Evolutionary conservation across 75 land plant genomes (phyloP).

Genomic region (Sequoiadendron giganteum): DNA sequence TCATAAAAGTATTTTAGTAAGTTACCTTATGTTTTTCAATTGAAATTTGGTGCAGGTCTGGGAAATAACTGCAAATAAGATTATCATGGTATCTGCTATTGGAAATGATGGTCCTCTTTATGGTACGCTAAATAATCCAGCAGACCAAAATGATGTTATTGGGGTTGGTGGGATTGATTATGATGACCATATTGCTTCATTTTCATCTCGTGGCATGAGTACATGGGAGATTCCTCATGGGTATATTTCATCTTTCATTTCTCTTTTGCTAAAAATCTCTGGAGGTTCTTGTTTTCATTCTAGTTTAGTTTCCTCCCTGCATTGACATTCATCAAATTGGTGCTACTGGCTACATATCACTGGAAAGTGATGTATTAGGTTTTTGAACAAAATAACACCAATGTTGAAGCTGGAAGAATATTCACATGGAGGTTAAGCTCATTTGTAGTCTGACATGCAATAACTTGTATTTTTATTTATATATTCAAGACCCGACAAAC

Average conservation of each 20-base stretch:
- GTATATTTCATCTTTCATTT: slow-evolving; percentile 32
- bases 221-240: slow-evolving; percentile 99
- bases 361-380: not conserved
- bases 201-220: slow-evolving; percentile 99
- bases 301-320: not conserved
- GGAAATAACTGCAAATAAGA: slow-evolving; percentile 98
- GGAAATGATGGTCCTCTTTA: slow-evolving; percentile 99
- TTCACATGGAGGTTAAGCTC: not conserved
- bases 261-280: not conserved
- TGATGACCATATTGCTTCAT: slow-evolving; percentile 92
- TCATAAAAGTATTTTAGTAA: not conserved
- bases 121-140: slow-evolving; percentile 97
- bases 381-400: not conserved
- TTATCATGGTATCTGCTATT: slow-evolving; percentile 99
- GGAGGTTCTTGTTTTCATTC: not conserved
- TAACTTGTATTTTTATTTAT: not conserved
- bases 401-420: not conserved
- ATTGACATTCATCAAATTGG: not conserved
- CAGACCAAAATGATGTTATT: slow-evolving; percentile 99
- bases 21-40: not conserved
- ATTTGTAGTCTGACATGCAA: not conserved
- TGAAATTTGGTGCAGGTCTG: slow-evolving; percentile 61
- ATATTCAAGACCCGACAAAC: not conserved
- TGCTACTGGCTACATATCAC: not conserved
- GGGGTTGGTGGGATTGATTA: slow-evolving; percentile 99